Base-by-base conservation (phyloP, 495 filamentous ascomycete species). In the Extremus antarcticus region DNA sequence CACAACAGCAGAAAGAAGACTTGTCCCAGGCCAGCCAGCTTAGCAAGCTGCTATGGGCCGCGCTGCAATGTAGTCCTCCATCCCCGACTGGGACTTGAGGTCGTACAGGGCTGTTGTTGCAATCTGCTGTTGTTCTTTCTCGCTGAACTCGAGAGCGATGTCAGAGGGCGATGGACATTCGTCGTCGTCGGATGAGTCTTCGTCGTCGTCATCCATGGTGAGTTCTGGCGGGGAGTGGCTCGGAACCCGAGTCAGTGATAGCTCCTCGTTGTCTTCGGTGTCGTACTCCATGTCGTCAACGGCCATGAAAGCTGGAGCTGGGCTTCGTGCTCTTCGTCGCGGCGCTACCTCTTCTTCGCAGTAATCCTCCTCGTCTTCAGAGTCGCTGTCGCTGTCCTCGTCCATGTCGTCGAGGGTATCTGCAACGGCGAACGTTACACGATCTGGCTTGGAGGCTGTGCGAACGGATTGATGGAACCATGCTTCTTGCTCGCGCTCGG, bases 381-480 rank as follows among this genome's bases (percentile, higher is more conserved):
- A 75, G 39, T 85, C 78, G 76, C 74, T 80, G 78, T 67, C 59
- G 62, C 90, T 82, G 55, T 80, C 75, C 68, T 90, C 87, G 53
- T 80, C 74, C 57, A 90, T 77, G 46, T 79, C 74, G 60, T 95
- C 87, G 43, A 87, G 85, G 87, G 88, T 95, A 80, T 91, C 84
- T 66, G 94, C 81, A 76, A 88, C 88, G 62, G 75, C 76, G 43
- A 83, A 75, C 57, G 79, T 64, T n/a, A n/a, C n/a, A n/a, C n/a
- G n/a, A 43, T 75, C 76, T 1, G 68, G 57, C 66, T 78, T 76
- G 55, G 69, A 59, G 63, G 86, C 88, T 63, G 84, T 85, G 67
- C 76, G 80, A 71, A 96, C 87, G 56, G 87, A 88, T 72, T 91
- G 83, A 80, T 96, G 90, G 83, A 96, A 97, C 94, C 94, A 97